Evolutionary conservation across 2,329 filamentous ascomycete species (phyloP).

Genomic region (Trichoderma lentiforme): DNA sequence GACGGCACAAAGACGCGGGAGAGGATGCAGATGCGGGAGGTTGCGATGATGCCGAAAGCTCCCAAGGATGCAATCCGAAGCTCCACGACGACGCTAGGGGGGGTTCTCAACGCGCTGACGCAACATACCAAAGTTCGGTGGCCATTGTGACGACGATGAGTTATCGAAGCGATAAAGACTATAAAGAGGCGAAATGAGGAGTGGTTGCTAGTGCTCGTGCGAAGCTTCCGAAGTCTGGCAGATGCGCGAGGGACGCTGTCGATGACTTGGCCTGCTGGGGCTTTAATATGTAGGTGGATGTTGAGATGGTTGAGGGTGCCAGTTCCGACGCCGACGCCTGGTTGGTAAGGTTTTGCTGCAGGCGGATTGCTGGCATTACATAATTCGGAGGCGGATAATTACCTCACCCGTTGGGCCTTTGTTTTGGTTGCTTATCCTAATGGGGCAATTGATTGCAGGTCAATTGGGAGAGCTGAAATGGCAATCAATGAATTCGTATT

Average conservation of each 20-base stretch:
- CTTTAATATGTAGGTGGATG: constrained; percentile 3
- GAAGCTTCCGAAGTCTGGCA: constrained; percentile 9
- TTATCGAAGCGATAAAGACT: not conserved
- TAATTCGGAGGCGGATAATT: constrained; percentile 20
- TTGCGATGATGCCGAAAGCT: constrained; percentile 18
- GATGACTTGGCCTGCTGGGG: constrained; percentile 10
- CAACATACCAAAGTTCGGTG: constrained; percentile 22
- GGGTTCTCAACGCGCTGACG: constrained; percentile 19
- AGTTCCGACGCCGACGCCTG: constrained; percentile 18
- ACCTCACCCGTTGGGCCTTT: constrained; percentile 12
- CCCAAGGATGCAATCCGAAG: constrained; percentile 17
- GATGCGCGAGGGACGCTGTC: constrained; percentile 8
- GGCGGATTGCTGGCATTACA: constrained; percentile 14
- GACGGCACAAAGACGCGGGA: not conserved
- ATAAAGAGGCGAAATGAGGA: not conserved
- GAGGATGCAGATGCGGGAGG: not conserved
- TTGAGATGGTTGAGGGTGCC: constrained; percentile 18
- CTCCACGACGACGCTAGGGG: constrained; percentile 13
- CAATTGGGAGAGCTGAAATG: not conserved
- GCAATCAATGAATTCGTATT: not conserved
- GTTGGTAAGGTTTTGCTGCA: constrained; percentile 19
- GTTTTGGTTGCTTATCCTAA: not conserved
- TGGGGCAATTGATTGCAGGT: constrained; percentile 4
- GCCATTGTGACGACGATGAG: constrained; percentile 16
- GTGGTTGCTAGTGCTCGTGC: not conserved